phyloP scores from a whole-genome alignment of 805 yeast species.

The Metschnikowia kunwiensis region DNA sequence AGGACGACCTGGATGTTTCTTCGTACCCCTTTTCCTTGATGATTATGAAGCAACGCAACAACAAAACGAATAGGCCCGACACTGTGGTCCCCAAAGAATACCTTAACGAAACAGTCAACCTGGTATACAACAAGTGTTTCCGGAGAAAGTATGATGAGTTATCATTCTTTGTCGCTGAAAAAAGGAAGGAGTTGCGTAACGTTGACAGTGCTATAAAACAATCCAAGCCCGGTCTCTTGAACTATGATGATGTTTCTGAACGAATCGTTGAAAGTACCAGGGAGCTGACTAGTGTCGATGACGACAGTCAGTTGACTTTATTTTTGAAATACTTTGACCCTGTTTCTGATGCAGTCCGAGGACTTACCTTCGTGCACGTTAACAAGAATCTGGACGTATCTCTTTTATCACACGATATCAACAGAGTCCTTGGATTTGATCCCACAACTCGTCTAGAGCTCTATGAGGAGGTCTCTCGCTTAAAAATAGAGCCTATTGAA shows the following conservation, averaged over 20 bases:
- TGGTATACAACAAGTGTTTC: conserved; percentile 46
- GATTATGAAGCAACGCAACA: conserved; percentile 63
- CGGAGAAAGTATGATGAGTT: conserved; percentile 47
- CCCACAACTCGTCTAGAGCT: conserved; percentile 34
- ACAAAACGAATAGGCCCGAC: conserved; percentile 67
- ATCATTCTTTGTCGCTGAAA: conserved; percentile 67
- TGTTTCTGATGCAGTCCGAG: conserved; percentile 50
- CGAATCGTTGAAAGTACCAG: conserved; percentile 12
- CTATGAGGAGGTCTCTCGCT: conserved; percentile 62
- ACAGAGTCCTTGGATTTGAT: conserved; percentile 39
- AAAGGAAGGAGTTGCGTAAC: conserved; percentile 36
- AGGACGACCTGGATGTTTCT: conserved; percentile 4
- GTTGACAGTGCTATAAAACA: conserved; percentile 4
- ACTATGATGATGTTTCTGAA: conserved; percentile 20
- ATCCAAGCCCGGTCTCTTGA: conserved; percentile 24
- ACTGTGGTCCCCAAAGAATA: conserved; percentile 25
- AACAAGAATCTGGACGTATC: conserved; percentile 45
- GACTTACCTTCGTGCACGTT: conserved; percentile 59
- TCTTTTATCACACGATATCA: conserved; percentile 39
- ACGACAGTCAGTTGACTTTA: conserved; percentile 26
- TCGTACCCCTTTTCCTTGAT: conserved; percentile 53
- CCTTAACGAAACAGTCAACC: conserved; percentile 45
- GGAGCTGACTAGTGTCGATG: conserved; percentile 14
- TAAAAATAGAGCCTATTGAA: conserved; percentile 46
- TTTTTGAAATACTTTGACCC: conserved; percentile 70